A percentile compares a stretch with the other conserved stretches of the same genome.
These are phyloP conservation scores for Ceratobasidium sp. DNA, from an alignment of 1,284 basidiomycete species.

Conservation along the genomic window DNA sequence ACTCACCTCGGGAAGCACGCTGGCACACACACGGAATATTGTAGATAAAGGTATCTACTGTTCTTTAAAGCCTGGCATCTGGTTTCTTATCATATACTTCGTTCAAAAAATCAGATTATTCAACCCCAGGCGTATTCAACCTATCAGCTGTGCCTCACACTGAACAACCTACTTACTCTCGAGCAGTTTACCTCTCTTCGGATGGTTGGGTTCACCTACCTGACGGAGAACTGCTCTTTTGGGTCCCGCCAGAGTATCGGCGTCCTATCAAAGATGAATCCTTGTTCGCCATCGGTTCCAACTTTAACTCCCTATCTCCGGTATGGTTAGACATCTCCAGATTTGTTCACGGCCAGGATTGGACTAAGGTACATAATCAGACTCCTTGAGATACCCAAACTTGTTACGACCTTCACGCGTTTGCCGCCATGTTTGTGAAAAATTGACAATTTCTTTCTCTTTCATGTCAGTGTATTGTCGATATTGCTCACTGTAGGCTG, in stretches of 20 bases:
- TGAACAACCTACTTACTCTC: background rate
- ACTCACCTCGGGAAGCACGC: no score
- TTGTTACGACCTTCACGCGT: no score
- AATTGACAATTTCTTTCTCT: no score
- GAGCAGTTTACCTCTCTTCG: background rate
- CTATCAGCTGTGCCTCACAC: background rate
- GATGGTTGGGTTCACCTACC: background rate
- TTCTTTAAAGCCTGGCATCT: no score
- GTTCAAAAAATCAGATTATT: background rate
- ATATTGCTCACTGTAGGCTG: no score
- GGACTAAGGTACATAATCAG: background rate
- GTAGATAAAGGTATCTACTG: no score
- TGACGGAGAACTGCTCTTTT: background rate
- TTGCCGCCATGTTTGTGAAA: no score
- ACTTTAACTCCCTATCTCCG: background rate
- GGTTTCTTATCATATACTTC: no score
- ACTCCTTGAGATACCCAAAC: no score
- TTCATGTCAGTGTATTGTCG: no score
- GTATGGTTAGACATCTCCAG: constrained; percentile 5
- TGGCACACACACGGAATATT: no score
- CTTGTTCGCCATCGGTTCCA: background rate
- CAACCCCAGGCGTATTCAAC: background rate
- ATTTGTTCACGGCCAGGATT: constrained; percentile 12
- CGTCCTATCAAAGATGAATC: background rate
- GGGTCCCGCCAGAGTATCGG: constrained; percentile 22